A percentile compares a stretch with the other conserved stretches of the same genome.
These are phyloP conservation scores for Fusarium bactridioides DNA, from an alignment of 2,329 filamentous ascomycete species.

Conservation along the genomic window DNA sequence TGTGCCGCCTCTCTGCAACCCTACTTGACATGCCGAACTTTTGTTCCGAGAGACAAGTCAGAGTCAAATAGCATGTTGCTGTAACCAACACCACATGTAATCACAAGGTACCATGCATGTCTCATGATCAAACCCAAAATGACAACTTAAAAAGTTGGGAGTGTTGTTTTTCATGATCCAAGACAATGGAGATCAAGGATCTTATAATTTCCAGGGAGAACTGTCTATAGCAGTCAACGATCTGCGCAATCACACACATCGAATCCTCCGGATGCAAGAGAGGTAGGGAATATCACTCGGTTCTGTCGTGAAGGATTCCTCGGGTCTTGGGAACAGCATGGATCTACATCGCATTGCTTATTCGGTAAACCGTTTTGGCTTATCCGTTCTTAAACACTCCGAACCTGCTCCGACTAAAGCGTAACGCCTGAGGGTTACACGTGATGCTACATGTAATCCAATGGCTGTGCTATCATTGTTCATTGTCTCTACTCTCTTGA, in stretches of 20 bases:
- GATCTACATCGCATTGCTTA: conserved; percentile 7
- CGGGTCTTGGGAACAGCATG: not conserved
- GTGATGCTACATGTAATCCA: not conserved
- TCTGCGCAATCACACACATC: not conserved
- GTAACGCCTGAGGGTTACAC: not conserved
- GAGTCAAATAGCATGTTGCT: not conserved
- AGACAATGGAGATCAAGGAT: not conserved
- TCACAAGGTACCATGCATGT: not conserved
- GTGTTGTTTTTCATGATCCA: not conserved
- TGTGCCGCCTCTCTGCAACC: conserved; percentile 3
- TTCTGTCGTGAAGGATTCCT: not conserved
- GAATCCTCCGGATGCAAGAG: conserved; percentile 6
- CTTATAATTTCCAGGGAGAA: not conserved
- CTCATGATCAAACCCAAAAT: not conserved
- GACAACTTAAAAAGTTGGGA: not conserved
- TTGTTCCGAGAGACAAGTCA: not conserved
- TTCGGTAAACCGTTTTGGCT: not conserved
- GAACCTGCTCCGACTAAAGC: not conserved
- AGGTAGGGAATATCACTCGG: not conserved
- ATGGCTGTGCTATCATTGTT: not conserved
- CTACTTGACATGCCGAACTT: not conserved
- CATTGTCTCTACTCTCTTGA: not conserved
- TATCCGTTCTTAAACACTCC: not conserved
- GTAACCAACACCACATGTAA: not conserved
- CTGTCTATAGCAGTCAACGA: not conserved